These are phyloP conservation scores for Arthrobotrys iridis DNA, from an alignment of 2,329 filamentous ascomycete species.

Conservation along the genomic window DNA sequence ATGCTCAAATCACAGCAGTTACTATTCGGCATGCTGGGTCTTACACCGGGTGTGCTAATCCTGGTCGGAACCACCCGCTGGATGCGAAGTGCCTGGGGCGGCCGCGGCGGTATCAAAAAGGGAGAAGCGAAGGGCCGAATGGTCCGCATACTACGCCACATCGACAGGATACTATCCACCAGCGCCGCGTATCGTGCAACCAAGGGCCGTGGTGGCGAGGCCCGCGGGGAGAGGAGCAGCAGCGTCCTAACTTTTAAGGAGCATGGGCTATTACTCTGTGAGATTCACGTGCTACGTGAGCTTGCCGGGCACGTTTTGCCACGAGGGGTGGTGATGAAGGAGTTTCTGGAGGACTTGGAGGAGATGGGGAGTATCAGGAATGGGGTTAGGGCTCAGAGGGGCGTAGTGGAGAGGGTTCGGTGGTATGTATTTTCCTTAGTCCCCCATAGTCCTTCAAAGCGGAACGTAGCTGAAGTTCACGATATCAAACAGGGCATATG, in stretches of 20 bases:
- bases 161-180: conserved; percentile 76
- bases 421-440: conserved; percentile 73
- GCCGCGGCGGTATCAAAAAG: conserved; percentile 73
- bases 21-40: conserved; percentile 94
- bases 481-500: conserved; percentile 52
- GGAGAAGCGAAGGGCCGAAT: conserved; percentile 75
- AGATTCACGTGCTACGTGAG: conserved; percentile 82
- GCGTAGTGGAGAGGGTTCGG: conserved; percentile 81
- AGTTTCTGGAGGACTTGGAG: conserved; percentile 87
- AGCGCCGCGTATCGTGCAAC: conserved; percentile 62
- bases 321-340: conserved; percentile 73
- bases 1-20: conserved; percentile 95
- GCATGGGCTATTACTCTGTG: conserved; percentile 87
- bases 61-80: conserved; percentile 79
- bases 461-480: too few relatives aligned
- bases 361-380: conserved; percentile 83
- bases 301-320: conserved; percentile 76
- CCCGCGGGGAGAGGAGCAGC: conserved; percentile 15
- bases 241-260: conserved; percentile 85
- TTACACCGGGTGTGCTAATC: conserved; percentile 92
- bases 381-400: conserved; percentile 79
- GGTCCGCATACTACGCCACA: conserved; percentile 82
- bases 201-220: conserved; percentile 57
- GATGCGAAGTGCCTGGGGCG: conserved; percentile 70
- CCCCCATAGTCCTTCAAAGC: too few relatives aligned